Conservation (phyloP, 1,284 basidiomycete genomes). For the Ceratobasidium sp. region DNA sequence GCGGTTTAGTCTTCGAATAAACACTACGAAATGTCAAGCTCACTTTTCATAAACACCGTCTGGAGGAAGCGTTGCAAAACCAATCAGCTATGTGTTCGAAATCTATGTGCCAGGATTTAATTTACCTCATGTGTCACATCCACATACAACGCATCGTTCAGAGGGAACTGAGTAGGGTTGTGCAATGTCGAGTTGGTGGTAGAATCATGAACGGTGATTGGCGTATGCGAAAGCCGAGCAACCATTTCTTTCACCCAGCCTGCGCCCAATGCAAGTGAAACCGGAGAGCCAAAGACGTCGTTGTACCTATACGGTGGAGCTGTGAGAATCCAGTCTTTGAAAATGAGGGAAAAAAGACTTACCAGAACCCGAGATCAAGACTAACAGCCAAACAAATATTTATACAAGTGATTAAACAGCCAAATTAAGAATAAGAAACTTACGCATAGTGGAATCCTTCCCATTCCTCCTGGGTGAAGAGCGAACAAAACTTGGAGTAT, state of each 20-base stretch:
- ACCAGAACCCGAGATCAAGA: conserved; percentile 64
- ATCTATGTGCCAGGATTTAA: conserved; percentile 23
- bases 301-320: conserved; percentile 67
- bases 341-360: conserved; percentile 22
- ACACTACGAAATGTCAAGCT: conserved; percentile 66
- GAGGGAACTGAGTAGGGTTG: conserved; percentile 79
- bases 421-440: conserved; percentile 54
- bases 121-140: conserved; percentile 86
- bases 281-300: conserved; percentile 83
- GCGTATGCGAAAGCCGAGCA: conserved; percentile 81
- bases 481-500: conserved; percentile 87
- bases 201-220: conserved; percentile 75
- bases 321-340: neutral
- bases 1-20: conserved; percentile 62
- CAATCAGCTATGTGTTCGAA: neutral
- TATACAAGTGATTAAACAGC: neutral
- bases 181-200: conserved; percentile 84
- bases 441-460: conserved; percentile 87
- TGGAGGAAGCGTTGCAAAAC: conserved; percentile 52
- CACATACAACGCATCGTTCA: conserved; percentile 83
- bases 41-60: conserved; percentile 54
- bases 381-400: conserved; percentile 55
- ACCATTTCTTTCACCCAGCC: conserved; percentile 88
- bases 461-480: conserved; percentile 93
- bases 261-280: conserved; percentile 82